Evolutionary conservation across 1,284 basidiomycete species (phyloP), one percentile per base, ranked within the genome.

Genomic region (Polyporus tsugae): DNA sequence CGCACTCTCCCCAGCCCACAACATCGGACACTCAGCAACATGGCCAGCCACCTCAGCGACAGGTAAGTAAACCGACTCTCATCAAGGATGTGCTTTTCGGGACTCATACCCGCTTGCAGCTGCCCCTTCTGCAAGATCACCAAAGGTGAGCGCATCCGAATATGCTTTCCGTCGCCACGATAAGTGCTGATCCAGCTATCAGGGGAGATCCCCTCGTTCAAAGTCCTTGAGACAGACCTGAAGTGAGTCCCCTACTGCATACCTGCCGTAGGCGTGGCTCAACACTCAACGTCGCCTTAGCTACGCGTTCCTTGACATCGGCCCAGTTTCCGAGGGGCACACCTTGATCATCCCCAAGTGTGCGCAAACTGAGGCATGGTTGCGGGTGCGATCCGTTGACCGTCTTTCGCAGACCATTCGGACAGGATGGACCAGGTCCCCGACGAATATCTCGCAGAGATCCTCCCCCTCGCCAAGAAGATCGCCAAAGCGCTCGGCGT

Each of bases 61-160:
- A 58, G 55, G 55, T 19, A 38, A 22, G 10, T 38, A 38, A 6
- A 38, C 17, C 17, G 4, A 33, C 0, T 58, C 6, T 13, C 6
- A 38, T 58, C 19, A 11, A 38, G 9, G 2, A 22, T 9, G 19
- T 38, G 19, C 55, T 33, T n/a, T 58, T 9, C 9, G 9, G 5
- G 17, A 38, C 33, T 35, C 13, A 22, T 4, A 6, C 13, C 33
- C 19, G 6, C 17, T 44, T 62, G 11, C 49, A 80, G 80, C 35
- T 96, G 95, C 78, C 81, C 96, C 75, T 96, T 96, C 84, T 96
- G 95, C 86, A 96, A 91, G 82, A 96, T 96, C 78, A 87, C 95
- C 82, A 93, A 94, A 83, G 92, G 95, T 89, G 67, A 66, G 81
- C 19, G n/a, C n/a, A n/a, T 6, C 17, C n/a, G n/a, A n/a, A 36